Base-by-base conservation (phyloP, 2,329 filamentous ascomycete genomes). In the Colletotrichum sp. region DNA sequence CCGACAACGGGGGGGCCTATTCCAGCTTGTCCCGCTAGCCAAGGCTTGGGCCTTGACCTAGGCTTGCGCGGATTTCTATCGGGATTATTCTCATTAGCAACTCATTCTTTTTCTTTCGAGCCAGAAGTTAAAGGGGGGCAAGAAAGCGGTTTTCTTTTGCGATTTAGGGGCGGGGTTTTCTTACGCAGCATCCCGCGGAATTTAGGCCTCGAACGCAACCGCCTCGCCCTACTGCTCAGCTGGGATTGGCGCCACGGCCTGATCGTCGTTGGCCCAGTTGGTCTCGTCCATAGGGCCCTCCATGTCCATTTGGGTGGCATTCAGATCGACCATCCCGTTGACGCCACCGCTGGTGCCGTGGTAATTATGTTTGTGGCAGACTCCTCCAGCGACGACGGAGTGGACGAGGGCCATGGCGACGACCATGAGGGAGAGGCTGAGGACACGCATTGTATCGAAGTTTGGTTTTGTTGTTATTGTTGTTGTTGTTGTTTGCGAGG, bases 71-170 rank as follows among this genome's bases (percentile, higher is more conserved):
- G 43, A 21, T 1, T 47, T 21, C n/a, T 21, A 21, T 13, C 38
- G 9, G 31, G 38, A 18, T n/a, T 4, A 3, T 43, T 12, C 16
- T n/a, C 38, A 4, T 43, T 43, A 12, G 38, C 36, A 11, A 43
- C 0, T n/a, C 0, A 7, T 38, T 38, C 7, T 1, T 18, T n/a
- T 43, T 43, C 5, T 2, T 5, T 18, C 36, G 2, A 5, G 0
- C 15, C 6, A 43, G 38, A 5, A 11, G 38, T 43, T 18, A 4
- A 43, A 13, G n/a, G 1, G 43, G 1, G 1, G 43, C 43, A 47
- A 7, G 1, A 2, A 47, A 47, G 43, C 1, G 43, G 0, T 2
- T 47, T 47, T 21, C n/a, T 47, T n/a, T 0, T 21, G 43, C 21
- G 43, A 7, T 1, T 12, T 4, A 9, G 9, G 31, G 31, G 43